A percentile compares a stretch with the other conserved stretches of the same genome.
Evolutionary conservation across 495 filamentous ascomycete genomes (phyloP).

Genomic region (Lichenothelia convexa): DNA sequence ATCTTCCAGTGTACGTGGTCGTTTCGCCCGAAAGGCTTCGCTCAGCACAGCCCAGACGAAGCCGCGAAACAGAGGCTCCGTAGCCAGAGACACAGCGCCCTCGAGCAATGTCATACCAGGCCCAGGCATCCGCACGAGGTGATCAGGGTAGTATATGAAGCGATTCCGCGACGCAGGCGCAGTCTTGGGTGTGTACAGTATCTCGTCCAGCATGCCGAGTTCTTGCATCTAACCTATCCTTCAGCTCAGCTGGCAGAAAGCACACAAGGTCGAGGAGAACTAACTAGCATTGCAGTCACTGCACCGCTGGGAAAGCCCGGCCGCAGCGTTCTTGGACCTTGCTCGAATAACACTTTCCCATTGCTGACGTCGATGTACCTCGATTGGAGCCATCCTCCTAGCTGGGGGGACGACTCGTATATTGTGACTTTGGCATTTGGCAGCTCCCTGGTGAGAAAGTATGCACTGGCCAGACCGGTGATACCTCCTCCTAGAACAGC

Average conservation of each 20-base stretch:
- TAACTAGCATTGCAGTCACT: conserved; percentile 35
- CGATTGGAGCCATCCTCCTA: conserved; percentile 78
- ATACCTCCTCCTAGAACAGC: conserved; percentile 80
- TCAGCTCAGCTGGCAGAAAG: too few relatives aligned
- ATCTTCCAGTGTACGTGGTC: conserved; percentile 27
- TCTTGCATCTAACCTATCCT: conserved; percentile 34
- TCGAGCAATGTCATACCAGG: conserved; percentile 16
- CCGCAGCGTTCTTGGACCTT: conserved; percentile 66
- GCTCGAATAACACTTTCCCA: conserved; percentile 56
- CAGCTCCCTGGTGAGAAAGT: conserved; percentile 43
- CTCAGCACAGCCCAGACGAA: conserved; percentile 21
- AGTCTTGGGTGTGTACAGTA: conserved; percentile 36
- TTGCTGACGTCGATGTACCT: conserved; percentile 40
- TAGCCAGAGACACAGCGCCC: conserved; percentile 20
- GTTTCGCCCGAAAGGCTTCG: conserved; percentile 20
- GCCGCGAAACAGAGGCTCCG: conserved; percentile 47
- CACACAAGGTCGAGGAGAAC: too few relatives aligned
- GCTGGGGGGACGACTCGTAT: conserved; percentile 46
- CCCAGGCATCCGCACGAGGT: conserved; percentile 52
- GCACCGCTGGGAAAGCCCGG: conserved; percentile 28
- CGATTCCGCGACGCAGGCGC: conserved; percentile 39
- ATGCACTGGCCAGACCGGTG: conserved; percentile 70
- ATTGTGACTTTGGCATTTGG: conserved; percentile 50
- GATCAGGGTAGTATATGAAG: conserved; percentile 89
- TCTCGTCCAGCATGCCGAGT: conserved; percentile 40